Percentiles rank a stretch among this genome's conserved stretches.
Conservation (phyloP, 768 basidiomycete species). For the Tricholoma matsutake region DNA sequence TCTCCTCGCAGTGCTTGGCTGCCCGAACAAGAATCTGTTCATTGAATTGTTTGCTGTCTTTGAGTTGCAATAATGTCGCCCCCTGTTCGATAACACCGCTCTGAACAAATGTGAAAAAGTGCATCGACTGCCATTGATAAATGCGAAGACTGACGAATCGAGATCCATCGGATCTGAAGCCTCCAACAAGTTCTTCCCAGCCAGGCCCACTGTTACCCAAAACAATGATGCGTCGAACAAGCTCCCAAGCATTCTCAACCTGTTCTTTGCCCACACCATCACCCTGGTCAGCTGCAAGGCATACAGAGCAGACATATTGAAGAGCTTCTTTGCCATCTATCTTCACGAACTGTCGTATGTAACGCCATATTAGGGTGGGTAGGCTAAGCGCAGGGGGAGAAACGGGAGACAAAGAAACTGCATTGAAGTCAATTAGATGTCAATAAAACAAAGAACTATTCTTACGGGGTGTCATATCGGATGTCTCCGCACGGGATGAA, state of each 20-base stretch:
- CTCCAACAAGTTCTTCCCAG: conserved; percentile 96
- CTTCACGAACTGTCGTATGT: conserved; percentile 88
- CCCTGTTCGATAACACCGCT: conserved; percentile 87
- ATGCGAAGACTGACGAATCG: conserved; percentile 61
- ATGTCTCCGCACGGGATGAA: conserved; percentile 75
- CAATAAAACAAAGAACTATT: conserved; percentile 11
- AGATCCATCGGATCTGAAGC: conserved; percentile 86
- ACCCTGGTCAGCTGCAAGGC: conserved; percentile 69
- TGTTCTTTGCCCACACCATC: conserved; percentile 80
- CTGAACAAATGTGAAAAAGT: conserved; percentile 34
- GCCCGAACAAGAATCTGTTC: conserved; percentile 81
- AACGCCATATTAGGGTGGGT: conserved; percentile 86
- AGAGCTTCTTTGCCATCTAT: conserved; percentile 92
- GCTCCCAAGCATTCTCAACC: conserved; percentile 76
- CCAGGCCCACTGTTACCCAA: conserved; percentile 72
- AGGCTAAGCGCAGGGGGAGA: conserved; percentile 73
- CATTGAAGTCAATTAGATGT: background rate
- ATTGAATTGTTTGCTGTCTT: conserved; percentile 66
- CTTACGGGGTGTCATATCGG: conserved; percentile 81
- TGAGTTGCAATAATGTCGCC: conserved; percentile 69
- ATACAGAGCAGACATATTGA: conserved; percentile 90
- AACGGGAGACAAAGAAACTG: conserved; percentile 71
- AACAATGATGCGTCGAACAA: conserved; percentile 75
- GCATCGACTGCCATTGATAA: background rate
- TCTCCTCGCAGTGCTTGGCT: conserved; percentile 77